Percentiles rank a stretch among this genome's conserved stretches.
These are phyloP conservation scores for Pestalotiopsis sp. DNA, from an alignment of 2,329 filamentous ascomycete genomes.

Conservation along the genomic window DNA sequence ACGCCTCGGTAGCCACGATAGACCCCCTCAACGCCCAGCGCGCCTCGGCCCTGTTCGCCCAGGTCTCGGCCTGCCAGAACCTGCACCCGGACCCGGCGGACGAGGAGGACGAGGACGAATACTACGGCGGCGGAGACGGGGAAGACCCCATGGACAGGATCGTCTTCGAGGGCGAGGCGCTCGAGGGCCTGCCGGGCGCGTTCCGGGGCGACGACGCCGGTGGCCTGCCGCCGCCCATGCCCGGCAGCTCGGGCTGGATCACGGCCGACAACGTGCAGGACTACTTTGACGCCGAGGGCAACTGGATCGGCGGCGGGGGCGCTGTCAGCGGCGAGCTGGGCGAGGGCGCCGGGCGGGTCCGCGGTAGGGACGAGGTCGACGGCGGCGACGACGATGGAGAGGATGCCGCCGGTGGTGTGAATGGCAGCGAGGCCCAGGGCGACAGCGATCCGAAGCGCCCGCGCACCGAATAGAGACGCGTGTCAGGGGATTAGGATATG, in stretches of 20 bases:
- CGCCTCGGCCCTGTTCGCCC: constrained; percentile 62
- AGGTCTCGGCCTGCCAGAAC: constrained; percentile 75
- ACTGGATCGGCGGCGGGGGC: constrained; percentile 65
- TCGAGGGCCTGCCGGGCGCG: constrained; percentile 61
- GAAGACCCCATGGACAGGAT: constrained; percentile 52
- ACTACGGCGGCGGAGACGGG: constrained; percentile 54
- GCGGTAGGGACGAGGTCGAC: constrained; percentile 56
- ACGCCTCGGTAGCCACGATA: constrained; percentile 29
- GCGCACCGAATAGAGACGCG: constrained; percentile 28
- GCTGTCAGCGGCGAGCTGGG: constrained; percentile 55
- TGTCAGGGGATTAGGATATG: not conserved
- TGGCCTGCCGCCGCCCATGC: constrained; percentile 66
- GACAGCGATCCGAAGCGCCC: constrained; percentile 37
- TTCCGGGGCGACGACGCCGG: constrained; percentile 49
- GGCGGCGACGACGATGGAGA: constrained; percentile 29
- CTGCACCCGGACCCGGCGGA: constrained; percentile 72
- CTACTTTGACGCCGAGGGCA: constrained; percentile 80
- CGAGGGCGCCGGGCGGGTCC: constrained; percentile 64
- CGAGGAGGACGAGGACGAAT: constrained; percentile 57
- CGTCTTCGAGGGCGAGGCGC: constrained; percentile 58
- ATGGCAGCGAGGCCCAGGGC: constrained; percentile 42
- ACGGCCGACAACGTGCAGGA: constrained; percentile 89
- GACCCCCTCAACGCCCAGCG: constrained; percentile 30
- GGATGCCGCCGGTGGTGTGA: constrained; percentile 38
- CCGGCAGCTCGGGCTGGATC: constrained; percentile 81